These are phyloP conservation scores for Perkinsus marinus DNA, from an alignment of 169 alveolate species.

Conservation along the genomic window DNA sequence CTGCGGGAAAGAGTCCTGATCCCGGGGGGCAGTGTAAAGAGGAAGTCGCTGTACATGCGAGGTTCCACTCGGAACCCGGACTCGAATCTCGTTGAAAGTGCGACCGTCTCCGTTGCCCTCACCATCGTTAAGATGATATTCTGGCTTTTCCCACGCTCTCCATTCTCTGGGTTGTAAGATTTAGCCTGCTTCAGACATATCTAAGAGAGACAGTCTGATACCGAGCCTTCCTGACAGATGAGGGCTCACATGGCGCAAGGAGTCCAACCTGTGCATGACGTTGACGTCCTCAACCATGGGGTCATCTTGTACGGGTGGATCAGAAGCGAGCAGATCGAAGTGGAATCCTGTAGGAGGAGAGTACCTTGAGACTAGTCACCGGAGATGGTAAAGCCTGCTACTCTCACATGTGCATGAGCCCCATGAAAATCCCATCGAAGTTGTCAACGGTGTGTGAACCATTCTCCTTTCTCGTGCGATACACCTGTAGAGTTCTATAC, in stretches of 20 bases:
- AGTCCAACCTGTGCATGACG: neutral
- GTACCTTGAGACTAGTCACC: neutral
- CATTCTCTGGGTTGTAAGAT: neutral
- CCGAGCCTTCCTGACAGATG: no score
- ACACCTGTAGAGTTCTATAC: neutral
- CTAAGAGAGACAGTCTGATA: neutral
- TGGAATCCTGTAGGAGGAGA: slow-evolving; percentile 34
- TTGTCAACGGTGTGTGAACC: neutral
- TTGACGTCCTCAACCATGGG: slow-evolving; percentile 13
- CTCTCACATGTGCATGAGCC: neutral
- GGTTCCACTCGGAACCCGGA: no score
- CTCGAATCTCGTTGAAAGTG: no score
- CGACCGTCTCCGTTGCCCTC: no score
- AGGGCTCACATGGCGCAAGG: neutral
- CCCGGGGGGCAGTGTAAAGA: no score
- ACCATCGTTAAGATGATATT: neutral
- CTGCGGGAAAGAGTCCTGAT: no score
- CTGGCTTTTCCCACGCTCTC: neutral
- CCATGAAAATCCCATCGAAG: neutral
- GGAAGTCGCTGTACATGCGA: no score
- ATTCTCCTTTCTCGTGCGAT: neutral
- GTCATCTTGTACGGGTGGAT: slow-evolving; percentile 8
- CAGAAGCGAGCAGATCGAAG: slow-evolving; percentile 6
- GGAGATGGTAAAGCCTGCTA: neutral
- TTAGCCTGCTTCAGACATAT: neutral